phyloP scores from a whole-genome alignment of 208 protist species.

The Wallacemonas rigidus region DNA sequence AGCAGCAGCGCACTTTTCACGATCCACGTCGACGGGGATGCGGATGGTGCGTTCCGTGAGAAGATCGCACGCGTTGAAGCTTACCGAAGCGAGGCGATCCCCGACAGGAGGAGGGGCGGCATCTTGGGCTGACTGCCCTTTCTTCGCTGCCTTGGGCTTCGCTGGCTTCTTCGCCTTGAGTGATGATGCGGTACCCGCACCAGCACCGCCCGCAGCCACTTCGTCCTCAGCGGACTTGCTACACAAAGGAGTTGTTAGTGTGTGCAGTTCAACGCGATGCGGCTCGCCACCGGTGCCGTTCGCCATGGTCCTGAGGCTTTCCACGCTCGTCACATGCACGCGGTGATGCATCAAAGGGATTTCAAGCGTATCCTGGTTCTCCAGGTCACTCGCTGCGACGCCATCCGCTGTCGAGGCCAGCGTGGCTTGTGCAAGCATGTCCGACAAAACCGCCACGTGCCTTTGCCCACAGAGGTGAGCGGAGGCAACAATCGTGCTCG shows the following conservation, averaged over 20 bases:
- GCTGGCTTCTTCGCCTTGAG: background rate
- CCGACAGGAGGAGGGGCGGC: background rate
- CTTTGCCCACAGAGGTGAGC: conserved; percentile 1
- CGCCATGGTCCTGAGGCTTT: background rate
- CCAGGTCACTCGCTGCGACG: background rate
- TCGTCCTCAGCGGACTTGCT: background rate
- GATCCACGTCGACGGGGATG: background rate
- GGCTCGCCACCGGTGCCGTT: conserved; percentile 7
- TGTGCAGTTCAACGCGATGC: conserved; percentile 12
- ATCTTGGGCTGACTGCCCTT: conserved; percentile 8
- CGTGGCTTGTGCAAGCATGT: background rate
- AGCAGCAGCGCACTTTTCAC: background rate
- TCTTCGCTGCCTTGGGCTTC: conserved; percentile 16
- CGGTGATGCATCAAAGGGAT: background rate
- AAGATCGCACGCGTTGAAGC: conserved; percentile 10
- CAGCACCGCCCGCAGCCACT: background rate
- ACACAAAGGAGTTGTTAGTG: background rate
- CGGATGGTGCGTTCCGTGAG: conserved; percentile 2
- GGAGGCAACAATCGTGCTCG: background rate
- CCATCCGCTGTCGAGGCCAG: background rate
- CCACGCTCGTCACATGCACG: conserved; percentile 3
- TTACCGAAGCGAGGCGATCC: conserved; percentile 1
- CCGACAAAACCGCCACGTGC: background rate
- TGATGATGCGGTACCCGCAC: background rate
- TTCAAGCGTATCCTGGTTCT: background rate